Base-by-base conservation (phyloP, 257 asterid species). In the Petunia axillaris region DNA sequence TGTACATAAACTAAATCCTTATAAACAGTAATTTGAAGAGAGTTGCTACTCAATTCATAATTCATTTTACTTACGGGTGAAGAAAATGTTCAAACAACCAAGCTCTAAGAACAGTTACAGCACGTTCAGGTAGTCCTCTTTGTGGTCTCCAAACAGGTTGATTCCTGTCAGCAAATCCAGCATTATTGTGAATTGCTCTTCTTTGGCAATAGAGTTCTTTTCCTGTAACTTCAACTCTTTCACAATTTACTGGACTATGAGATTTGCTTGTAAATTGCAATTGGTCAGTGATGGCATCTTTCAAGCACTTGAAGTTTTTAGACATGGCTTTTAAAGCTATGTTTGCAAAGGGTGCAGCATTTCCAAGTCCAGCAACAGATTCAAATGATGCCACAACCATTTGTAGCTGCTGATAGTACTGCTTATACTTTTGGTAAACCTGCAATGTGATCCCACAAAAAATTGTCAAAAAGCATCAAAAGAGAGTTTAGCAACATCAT, bases 91-190 rank as follows among this genome's bases (percentile, higher is more conserved):
- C 99, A 67, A 94, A 96, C 81, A 96, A 59, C 99, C 99, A 96
- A 8, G 98, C 90, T 1, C 97, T 92, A 7, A 96, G 98, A 53
- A 96, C 98, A 2, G 94, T 84, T 2, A 96, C 99, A 78, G 99
- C 99, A 35, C 93, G 97, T 81, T 96, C 99, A 0, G 99, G 99
- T 6, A 96, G 97, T 2, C 99, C 99, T 85, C 98, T 80, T 82
- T 96, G 99, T 2, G 99, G 98, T 2, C 99, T 91, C 99, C 99
- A 96, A 41, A 94, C 93, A 14, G 98, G 98, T 60, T 90, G 97
- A 53, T 87, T 54, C 88, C 91, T 14, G 74, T 63, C 14, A 86
- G 57, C 57, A 52, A 52, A 83, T 44, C 95, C 97, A 1, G 83
- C 1, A 46, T 48, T 64, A 4, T 8, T 52, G 57, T 87, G 96